phyloP scores from a whole-genome alignment of 257 asterid species.

The Nicotiana tomentosiformis region DNA sequence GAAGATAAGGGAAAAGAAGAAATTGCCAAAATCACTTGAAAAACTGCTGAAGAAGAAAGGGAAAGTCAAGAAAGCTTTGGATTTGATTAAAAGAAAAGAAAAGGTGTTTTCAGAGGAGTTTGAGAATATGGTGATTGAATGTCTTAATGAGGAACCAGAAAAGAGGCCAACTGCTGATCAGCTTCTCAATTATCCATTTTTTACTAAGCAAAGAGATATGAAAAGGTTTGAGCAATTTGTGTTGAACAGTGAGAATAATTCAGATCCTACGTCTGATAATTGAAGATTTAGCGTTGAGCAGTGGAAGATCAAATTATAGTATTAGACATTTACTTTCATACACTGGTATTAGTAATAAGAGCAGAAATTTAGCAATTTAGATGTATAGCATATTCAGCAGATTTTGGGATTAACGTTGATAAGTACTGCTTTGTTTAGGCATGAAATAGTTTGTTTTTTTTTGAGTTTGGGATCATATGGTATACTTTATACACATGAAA shows the following conservation, averaged over 20 bases:
- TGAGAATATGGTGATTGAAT: slow-evolving; percentile 1
- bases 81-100: background rate
- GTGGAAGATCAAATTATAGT: background rate
- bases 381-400: too few species aligned
- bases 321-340: background rate
- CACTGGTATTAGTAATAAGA: background rate
- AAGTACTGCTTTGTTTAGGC: background rate
- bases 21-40: slow-evolving; percentile 7
- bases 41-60: background rate
- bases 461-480: background rate
- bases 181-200: background rate
- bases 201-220: background rate
- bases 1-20: slow-evolving; percentile 2
- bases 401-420: too few species aligned
- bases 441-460: background rate
- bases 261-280: background rate
- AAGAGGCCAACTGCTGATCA: slow-evolving; percentile 11
- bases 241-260: background rate
- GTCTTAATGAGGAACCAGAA: background rate
- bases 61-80: background rate
- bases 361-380: background rate
- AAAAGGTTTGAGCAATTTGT: background rate
- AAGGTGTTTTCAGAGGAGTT: slow-evolving; percentile 2
- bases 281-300: background rate
- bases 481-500: background rate